phyloP scores from a whole-genome alignment of 1,284 basidiomycete genomes.

The Naganishia cerealis region DNA sequence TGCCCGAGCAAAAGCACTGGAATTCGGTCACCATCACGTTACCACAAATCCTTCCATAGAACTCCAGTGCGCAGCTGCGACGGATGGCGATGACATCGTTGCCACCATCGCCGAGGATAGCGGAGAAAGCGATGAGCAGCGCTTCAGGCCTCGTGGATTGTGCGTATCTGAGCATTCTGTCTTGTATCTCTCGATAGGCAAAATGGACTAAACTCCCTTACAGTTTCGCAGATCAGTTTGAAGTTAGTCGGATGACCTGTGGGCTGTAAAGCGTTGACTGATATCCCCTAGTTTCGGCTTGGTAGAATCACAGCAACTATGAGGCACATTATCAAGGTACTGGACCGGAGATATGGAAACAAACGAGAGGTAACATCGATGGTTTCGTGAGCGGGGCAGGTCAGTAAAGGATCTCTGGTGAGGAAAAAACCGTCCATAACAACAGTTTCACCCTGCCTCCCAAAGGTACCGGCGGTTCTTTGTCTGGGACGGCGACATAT shows the following conservation, averaged over 20 bases:
- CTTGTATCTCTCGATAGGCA: neutral
- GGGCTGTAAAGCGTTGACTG: neutral
- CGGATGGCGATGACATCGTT: constrained; percentile 27
- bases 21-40: constrained; percentile 60
- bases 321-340: constrained; percentile 86
- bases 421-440: neutral
- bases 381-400: constrained; percentile 95
- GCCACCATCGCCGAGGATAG: constrained; percentile 33
- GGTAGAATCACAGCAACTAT: constrained; percentile 81
- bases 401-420: constrained; percentile 40
- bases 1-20: constrained; percentile 70
- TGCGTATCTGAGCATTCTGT: constrained; percentile 13
- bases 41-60: constrained; percentile 19
- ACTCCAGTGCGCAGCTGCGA: constrained; percentile 9
- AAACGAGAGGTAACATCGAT: constrained; percentile 77
- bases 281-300: constrained; percentile 4
- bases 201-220: constrained; percentile 3
- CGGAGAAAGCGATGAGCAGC: constrained; percentile 27
- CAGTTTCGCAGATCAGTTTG: constrained; percentile 90
- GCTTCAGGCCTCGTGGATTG: constrained; percentile 36
- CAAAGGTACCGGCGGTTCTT: constrained; percentile 86
- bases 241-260: constrained; percentile 57
- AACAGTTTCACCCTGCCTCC: constrained; percentile 1
- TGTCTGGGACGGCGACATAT: constrained; percentile 79
- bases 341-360: constrained; percentile 92